A percentile compares a stretch with the other conserved stretches of the same genome.
Evolutionary conservation across 371 early-diverging fungal genomes (phyloP).

Genomic region (Mortierella sp.): DNA sequence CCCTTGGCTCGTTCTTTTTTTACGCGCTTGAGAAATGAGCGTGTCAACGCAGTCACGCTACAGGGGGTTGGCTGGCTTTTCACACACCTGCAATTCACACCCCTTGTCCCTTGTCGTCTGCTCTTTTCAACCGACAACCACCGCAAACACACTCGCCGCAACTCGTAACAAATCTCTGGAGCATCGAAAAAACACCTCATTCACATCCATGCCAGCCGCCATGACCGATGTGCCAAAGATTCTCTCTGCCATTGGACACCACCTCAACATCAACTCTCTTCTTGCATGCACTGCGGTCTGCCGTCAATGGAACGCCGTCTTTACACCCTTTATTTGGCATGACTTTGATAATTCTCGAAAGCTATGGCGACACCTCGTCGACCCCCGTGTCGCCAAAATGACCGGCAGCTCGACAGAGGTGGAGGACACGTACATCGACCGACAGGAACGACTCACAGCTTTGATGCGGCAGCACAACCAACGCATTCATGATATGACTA

Average conservation of each 20-base stretch:
- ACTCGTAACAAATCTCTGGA: no score
- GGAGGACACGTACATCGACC: neutral
- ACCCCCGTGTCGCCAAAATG: neutral
- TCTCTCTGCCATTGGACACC: neutral
- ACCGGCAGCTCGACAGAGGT: neutral
- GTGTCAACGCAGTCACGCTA: no score
- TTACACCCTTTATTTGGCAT: neutral
- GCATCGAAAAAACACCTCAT: no score
- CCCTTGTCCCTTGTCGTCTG: no score
- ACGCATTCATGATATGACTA: neutral
- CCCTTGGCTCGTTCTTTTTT: no score
- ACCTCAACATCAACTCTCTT: neutral
- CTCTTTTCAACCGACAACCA: no score
- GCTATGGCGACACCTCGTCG: neutral
- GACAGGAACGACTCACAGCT: neutral
- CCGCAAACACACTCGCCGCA: no score
- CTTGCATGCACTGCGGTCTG: neutral
- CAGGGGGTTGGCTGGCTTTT: no score
- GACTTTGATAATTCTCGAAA: neutral
- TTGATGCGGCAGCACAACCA: neutral
- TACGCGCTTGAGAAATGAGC: no score
- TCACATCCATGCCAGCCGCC: neutral
- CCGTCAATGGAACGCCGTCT: neutral
- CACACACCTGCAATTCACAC: no score
- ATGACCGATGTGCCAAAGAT: constrained; percentile 1